A percentile compares a stretch with the other conserved stretches of the same genome.
These are phyloP conservation scores for Barnettozyma sp. DNA, from an alignment of 805 yeast genomes.

Conservation along the genomic window DNA sequence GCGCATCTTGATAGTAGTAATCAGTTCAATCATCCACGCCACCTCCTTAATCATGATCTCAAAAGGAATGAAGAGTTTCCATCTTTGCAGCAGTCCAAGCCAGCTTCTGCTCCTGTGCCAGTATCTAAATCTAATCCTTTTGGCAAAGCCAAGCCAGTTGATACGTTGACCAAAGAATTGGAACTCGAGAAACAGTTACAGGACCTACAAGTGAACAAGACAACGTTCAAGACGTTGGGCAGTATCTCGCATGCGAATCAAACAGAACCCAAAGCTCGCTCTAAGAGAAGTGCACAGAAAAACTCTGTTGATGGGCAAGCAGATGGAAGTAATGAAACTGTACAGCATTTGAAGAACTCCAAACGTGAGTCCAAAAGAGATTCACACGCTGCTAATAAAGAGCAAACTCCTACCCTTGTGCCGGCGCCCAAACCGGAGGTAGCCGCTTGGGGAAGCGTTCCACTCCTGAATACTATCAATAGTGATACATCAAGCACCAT, in stretches of 20 bases:
- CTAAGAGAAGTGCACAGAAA: too few relatives aligned
- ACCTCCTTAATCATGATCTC: slow-evolving; percentile 5
- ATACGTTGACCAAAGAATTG: slow-evolving; percentile 53
- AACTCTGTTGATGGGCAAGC: too few relatives aligned
- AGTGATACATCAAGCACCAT: slow-evolving; percentile 1
- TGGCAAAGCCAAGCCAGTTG: slow-evolving; percentile 84
- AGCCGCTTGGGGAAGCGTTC: not conserved
- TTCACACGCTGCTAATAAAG: slow-evolving; percentile 1
- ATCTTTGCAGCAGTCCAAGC: slow-evolving; percentile 16
- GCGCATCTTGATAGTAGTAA: too few relatives aligned
- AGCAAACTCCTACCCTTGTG: not conserved
- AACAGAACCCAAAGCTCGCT: not conserved
- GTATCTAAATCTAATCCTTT: slow-evolving; percentile 58
- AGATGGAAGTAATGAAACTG: too few relatives aligned
- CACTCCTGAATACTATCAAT: not conserved
- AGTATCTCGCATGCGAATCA: slow-evolving; percentile 6
- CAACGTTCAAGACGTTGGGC: slow-evolving; percentile 28
- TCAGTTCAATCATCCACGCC: not conserved
- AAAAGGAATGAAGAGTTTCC: slow-evolving; percentile 12
- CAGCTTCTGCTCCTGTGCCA: too few relatives aligned
- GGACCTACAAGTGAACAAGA: slow-evolving; percentile 38
- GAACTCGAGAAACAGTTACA: slow-evolving; percentile 51
- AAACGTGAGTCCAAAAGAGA: slow-evolving; percentile 4
- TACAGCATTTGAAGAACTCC: too few relatives aligned
- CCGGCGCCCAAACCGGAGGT: slow-evolving; percentile 5